Conservation (phyloP, 2,329 filamentous ascomycete genomes). For the Aspergillus sp. region DNA sequence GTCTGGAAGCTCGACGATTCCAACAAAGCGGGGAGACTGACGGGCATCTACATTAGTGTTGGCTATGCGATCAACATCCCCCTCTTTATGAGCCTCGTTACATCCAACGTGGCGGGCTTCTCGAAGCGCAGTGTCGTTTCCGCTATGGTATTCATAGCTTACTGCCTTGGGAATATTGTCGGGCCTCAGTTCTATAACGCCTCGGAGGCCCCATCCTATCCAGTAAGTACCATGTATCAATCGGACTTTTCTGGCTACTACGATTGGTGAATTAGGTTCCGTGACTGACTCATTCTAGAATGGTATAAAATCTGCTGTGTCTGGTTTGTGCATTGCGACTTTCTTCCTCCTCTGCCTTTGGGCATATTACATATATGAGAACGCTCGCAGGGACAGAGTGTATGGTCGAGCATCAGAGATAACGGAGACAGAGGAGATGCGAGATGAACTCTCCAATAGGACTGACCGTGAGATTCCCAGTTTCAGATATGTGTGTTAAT, state of each 20-base stretch:
- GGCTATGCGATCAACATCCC: conserved; percentile 38
- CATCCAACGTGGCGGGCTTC: conserved; percentile 37
- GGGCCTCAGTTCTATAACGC: conserved; percentile 35
- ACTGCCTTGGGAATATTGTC: conserved; percentile 35
- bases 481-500: too few species aligned
- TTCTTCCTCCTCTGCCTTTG: conserved; percentile 31
- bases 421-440: too few species aligned
- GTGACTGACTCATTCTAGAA: conserved; percentile 19
- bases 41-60: conserved; percentile 29
- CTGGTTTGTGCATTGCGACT: conserved; percentile 27
- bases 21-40: conserved; percentile 28
- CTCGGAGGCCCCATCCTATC: conserved; percentile 31
- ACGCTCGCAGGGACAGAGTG: conserved; percentile 27
- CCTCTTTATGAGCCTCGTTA: conserved; percentile 33
- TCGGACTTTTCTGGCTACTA: too few species aligned
- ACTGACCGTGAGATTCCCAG: too few species aligned
- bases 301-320: conserved; percentile 33
- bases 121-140: conserved; percentile 37
- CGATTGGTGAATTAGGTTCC: too few species aligned
- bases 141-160: conserved; percentile 52
- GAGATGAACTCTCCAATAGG: too few species aligned
- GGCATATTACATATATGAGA: conserved; percentile 32
- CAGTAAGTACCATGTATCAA: conserved; percentile 21
- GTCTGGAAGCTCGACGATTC: conserved; percentile 29
- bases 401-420: conserved; percentile 17